These are phyloP conservation scores for Avena eriantha DNA, from an alignment of 176 grass and related monocot genomes.

Conservation along the genomic window DNA sequence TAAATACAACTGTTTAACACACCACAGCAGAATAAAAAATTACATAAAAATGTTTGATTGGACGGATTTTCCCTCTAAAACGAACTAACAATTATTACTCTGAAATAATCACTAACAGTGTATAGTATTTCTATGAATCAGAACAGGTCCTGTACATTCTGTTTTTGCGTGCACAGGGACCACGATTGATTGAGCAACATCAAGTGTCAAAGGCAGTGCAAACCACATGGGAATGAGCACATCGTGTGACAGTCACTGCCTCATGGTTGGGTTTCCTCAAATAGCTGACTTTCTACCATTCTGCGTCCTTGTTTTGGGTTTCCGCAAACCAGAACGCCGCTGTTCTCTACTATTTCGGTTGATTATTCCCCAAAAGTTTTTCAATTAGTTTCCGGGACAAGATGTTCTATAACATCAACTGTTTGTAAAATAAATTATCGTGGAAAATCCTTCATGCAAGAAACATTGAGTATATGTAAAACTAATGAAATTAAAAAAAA, in stretches of 20 bases:
- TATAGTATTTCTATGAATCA: not conserved
- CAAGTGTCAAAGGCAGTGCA: not conserved
- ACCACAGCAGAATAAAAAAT: not conserved
- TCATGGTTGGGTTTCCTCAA: not conserved
- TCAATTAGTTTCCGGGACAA: not conserved
- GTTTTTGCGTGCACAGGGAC: not conserved
- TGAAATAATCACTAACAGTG: not conserved
- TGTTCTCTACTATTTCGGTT: too few species aligned
- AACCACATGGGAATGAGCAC: slow-evolving; percentile 51
- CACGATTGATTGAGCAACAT: not conserved
- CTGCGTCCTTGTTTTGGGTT: too few species aligned
- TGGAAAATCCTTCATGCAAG: not conserved
- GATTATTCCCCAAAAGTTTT: not conserved
- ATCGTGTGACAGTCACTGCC: slow-evolving; percentile 34
- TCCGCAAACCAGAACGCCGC: too few species aligned
- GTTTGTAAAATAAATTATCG: too few species aligned
- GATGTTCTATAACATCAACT: not conserved
- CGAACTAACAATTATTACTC: not conserved
- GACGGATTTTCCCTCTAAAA: not conserved
- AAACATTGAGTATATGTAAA: not conserved
- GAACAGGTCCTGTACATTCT: not conserved
- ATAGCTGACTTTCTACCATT: not conserved
- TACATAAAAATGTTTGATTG: not conserved
- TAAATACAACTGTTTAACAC: not conserved
- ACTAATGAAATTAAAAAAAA: not conserved